A percentile compares a stretch with the other conserved stretches of the same genome.
Evolutionary conservation across 306 rosid genomes (phyloP).

Genomic region (Corylus heterophylla): DNA sequence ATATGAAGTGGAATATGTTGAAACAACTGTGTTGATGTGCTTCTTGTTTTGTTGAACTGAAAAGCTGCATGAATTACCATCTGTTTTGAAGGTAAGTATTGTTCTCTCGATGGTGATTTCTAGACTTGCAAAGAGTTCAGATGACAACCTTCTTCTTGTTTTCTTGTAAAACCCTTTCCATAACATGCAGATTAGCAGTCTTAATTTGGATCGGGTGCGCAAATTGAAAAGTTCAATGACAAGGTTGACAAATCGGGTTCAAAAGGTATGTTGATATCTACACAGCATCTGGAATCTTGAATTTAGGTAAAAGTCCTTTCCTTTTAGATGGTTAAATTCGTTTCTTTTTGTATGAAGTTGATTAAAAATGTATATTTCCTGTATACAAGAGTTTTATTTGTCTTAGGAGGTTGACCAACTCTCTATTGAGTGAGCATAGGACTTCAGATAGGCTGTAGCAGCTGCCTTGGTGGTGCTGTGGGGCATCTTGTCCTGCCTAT

Average conservation of each 20-base stretch:
- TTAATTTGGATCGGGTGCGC: constrained; percentile 75
- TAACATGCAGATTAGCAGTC: constrained; percentile 67
- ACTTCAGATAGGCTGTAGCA: not conserved
- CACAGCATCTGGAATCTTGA: not conserved
- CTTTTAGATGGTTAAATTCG: not conserved
- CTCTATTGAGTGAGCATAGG: not conserved
- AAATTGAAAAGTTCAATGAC: constrained; percentile 82
- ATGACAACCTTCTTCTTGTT: constrained; percentile 1
- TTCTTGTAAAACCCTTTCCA: not conserved
- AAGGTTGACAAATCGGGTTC: constrained; percentile 79
- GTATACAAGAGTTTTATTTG: not conserved
- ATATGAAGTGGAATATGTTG: not conserved
- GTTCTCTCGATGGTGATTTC: no score
- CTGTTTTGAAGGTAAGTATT: not conserved
- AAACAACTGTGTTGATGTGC: not conserved
- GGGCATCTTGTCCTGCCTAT: not conserved
- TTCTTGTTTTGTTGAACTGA: not conserved
- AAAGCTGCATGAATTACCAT: not conserved
- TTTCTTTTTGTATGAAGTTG: not conserved
- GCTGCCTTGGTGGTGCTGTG: not conserved
- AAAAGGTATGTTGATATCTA: constrained; percentile 51
- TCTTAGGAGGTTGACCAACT: not conserved
- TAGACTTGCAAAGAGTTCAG: not conserved
- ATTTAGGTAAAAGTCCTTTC: not conserved
- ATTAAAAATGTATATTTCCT: not conserved